A percentile compares a stretch with the other conserved stretches of the same genome.
Evolutionary conservation across 371 early-diverging fungal species (phyloP).

Genomic region (Sanchytrium tribonematis): DNA sequence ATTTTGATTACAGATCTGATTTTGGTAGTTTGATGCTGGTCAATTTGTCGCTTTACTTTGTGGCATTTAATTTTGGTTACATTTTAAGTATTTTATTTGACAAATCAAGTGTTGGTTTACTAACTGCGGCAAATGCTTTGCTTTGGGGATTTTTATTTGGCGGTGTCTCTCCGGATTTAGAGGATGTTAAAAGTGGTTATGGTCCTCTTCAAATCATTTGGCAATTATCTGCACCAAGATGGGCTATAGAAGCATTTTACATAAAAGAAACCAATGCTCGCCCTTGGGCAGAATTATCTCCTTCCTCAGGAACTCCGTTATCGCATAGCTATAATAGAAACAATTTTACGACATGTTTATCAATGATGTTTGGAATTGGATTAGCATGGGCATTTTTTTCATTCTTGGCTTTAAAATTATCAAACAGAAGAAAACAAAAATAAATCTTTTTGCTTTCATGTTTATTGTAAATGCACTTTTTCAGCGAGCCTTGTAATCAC

Average conservation of each 20-base stretch:
- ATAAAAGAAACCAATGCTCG: conserved; percentile 16
- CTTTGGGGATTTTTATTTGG: conserved; percentile 17
- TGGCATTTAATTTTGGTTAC: conserved; percentile 18
- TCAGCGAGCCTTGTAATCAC: too few species aligned
- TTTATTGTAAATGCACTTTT: background rate
- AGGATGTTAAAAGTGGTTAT: conserved; percentile 9
- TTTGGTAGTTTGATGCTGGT: conserved; percentile 7
- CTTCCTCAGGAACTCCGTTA: background rate
- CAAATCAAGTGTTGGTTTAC: conserved; percentile 11
- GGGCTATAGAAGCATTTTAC: conserved; percentile 22
- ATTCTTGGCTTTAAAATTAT: background rate
- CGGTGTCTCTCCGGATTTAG: conserved; percentile 17
- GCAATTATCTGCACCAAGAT: conserved; percentile 18
- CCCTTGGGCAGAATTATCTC: conserved; percentile 3
- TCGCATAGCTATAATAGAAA: background rate
- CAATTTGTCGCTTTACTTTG: conserved; percentile 6
- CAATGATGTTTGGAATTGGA: background rate
- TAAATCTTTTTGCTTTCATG: background rate
- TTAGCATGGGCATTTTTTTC: background rate
- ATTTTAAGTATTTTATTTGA: conserved; percentile 15
- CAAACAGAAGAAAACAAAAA: conserved; percentile 1
- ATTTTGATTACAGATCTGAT: conserved; percentile 9
- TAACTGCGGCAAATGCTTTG: conserved; percentile 18
- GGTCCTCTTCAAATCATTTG: background rate
- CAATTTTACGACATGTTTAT: background rate